Base-by-base conservation (phyloP, 495 filamentous ascomycete species). In the Penicillium canescens region DNA sequence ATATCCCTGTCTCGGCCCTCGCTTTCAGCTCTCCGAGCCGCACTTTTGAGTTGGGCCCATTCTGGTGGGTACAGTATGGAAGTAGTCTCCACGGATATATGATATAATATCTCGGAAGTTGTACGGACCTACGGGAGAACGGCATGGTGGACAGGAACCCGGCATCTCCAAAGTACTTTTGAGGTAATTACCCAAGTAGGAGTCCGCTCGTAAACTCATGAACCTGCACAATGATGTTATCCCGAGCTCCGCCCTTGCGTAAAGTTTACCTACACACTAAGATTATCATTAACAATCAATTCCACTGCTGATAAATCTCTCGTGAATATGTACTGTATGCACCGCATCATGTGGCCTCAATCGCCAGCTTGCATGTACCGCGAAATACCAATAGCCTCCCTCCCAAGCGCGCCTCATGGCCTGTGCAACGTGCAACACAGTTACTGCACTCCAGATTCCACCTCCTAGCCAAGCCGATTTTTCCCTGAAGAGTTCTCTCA, bases 1-100 rank as follows among this genome's bases (percentile, higher is more conserved):
- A 45, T 23, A 62, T 62, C 55, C 62, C 45, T 54, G 53, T 58
- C 55, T 61, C 57, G 60, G 60, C 46, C 57, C 57, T 44, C 55
- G 37, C 37, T 23, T 20, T 42, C 28, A 21, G 21, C 24, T 34
- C 35, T 56, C 62, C 60, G 60, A 66, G 54, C 60, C 60, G 62
- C 51, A 51, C 31, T 57, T 55, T 62, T 54, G 56, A 54, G 51
- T 44, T 61, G 34, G 36, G 23, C 14, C 36, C 35, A n/a, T 31
- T 9, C 28, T 41, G 4, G 48, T 42, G 38, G 48, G n/a, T 10
- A 35, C 14, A 8, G 44, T 46, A 46, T 50, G 24, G 18, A 24
- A 36, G 6, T 5, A 13, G 46, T 20, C 9, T 20, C 23, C 21
- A 2, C 47, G 26, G 47, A 50, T n/a, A 49, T 49, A 39, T 31